Conservation (phyloP, 176 grass and related monocot genomes). For the Alloteropsis semialata region DNA sequence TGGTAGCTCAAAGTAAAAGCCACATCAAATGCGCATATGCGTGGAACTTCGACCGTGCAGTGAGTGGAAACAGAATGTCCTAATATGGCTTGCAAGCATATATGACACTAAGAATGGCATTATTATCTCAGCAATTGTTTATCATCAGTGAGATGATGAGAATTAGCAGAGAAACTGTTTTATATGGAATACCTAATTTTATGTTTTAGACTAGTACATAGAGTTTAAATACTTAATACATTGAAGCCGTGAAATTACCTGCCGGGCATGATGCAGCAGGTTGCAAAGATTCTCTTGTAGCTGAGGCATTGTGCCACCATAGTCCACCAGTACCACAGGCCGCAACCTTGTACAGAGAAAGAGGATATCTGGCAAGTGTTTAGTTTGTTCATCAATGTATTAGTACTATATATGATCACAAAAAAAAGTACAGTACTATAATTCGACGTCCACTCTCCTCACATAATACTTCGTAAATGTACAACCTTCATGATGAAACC, state of each 20-base stretch:
- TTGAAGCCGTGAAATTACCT: conserved; percentile 16
- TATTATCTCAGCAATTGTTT: not conserved
- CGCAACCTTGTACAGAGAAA: conserved; percentile 60
- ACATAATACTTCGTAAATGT: not conserved
- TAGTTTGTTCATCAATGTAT: not conserved
- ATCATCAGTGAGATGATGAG: not conserved
- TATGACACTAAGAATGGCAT: not conserved
- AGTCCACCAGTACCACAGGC: conserved; percentile 58
- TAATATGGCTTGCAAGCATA: not conserved
- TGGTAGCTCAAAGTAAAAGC: not conserved
- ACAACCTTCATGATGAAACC: not conserved
- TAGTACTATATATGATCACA: too few species aligned
- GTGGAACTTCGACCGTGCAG: not conserved
- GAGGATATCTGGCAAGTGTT: conserved; percentile 41
- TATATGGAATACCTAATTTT: not conserved
- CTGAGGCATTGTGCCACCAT: conserved; percentile 64
- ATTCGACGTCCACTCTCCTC: not conserved
- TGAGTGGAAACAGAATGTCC: not conserved
- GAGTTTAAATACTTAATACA: not conserved
- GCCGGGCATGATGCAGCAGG: conserved; percentile 40
- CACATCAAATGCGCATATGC: not conserved
- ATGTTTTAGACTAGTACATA: not conserved
- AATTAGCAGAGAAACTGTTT: not conserved
- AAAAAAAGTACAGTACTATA: too few species aligned
- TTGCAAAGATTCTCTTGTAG: conserved; percentile 57